Evolutionary conservation across 2,329 filamentous ascomycete species (phyloP).

Genomic region (Fusarium graminum): DNA sequence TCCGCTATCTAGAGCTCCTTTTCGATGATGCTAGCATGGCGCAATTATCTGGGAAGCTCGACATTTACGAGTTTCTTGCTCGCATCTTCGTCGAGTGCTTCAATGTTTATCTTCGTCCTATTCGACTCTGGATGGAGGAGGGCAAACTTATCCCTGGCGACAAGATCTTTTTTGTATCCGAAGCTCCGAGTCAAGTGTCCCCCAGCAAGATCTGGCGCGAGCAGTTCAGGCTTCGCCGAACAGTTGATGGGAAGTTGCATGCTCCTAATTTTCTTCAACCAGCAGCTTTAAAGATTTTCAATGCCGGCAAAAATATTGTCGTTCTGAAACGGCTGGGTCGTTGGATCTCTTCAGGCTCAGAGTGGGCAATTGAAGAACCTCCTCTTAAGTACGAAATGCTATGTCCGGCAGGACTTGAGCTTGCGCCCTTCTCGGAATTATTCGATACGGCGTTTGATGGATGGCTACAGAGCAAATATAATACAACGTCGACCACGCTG

Average conservation of each 20-base stretch:
- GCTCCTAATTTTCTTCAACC: conserved; percentile 81
- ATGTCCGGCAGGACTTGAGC: conserved; percentile 60
- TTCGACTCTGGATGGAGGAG: conserved; percentile 86
- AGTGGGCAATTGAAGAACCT: conserved; percentile 55
- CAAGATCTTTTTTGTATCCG: conserved; percentile 80
- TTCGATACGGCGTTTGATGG: conserved; percentile 77
- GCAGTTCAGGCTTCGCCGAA: conserved; percentile 75
- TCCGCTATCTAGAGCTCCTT: conserved; percentile 82
- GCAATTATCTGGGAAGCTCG: conserved; percentile 75
- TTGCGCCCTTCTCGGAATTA: conserved; percentile 80
- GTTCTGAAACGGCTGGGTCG: conserved; percentile 80
- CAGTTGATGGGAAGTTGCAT: conserved; percentile 70
- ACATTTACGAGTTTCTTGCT: conserved; percentile 73
- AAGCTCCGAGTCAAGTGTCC: conserved; percentile 68
- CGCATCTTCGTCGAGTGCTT: conserved; percentile 85
- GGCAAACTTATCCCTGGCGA: conserved; percentile 76
- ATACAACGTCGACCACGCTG: conserved; percentile 75
- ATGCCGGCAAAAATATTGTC: conserved; percentile 87
- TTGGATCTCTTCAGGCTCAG: conserved; percentile 55
- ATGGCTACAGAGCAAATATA: conserved; percentile 84
- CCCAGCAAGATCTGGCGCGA: conserved; percentile 79
- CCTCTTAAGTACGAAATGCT: conserved; percentile 69
- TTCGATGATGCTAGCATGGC: conserved; percentile 77
- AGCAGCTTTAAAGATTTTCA: conserved; percentile 80
- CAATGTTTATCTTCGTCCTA: conserved; percentile 82